Conservation (phyloP, 2,329 filamentous ascomycete species). For the Xylariaceae sp. region DNA sequence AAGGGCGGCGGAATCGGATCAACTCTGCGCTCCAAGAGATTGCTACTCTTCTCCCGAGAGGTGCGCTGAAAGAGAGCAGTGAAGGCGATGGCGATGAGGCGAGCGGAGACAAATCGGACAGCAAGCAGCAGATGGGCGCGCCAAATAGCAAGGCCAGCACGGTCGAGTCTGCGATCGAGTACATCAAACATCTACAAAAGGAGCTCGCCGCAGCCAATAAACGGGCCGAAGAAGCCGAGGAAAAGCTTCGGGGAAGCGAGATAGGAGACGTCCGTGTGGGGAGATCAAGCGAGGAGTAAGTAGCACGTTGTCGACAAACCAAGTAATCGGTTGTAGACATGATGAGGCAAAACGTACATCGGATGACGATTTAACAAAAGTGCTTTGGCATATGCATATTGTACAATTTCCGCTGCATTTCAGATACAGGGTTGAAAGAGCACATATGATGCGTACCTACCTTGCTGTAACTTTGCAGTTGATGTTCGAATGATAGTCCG, state of each 20-base stretch:
- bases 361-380: not conserved
- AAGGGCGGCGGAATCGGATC: conserved; percentile 90
- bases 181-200: conserved; percentile 79
- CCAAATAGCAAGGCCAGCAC: conserved; percentile 92
- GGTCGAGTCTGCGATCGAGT: conserved; percentile 94
- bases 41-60: conserved; percentile 71
- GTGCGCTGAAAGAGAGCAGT: conserved; percentile 39
- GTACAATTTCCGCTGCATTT: not conserved
- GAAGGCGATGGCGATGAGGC: conserved; percentile 43
- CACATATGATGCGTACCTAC: not conserved
- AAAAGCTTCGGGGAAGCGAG: conserved; percentile 43
- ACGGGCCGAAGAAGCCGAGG: conserved; percentile 60
- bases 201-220: conserved; percentile 62
- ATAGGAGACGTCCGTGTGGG: not conserved
- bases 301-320: not conserved
- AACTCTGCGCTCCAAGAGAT: conserved; percentile 92
- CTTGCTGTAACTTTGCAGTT: not conserved
- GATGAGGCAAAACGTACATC: not conserved
- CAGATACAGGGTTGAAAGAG: not conserved
- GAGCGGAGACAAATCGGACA: conserved; percentile 38
- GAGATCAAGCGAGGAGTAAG: not conserved
- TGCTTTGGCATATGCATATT: conserved; percentile 3
- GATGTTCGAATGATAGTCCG: too few species aligned
- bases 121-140: conserved; percentile 41
- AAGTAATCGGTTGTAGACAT: not conserved